These are phyloP conservation scores for Alternaria viburni DNA, from an alignment of 2,329 filamentous ascomycete species.

Conservation along the genomic window DNA sequence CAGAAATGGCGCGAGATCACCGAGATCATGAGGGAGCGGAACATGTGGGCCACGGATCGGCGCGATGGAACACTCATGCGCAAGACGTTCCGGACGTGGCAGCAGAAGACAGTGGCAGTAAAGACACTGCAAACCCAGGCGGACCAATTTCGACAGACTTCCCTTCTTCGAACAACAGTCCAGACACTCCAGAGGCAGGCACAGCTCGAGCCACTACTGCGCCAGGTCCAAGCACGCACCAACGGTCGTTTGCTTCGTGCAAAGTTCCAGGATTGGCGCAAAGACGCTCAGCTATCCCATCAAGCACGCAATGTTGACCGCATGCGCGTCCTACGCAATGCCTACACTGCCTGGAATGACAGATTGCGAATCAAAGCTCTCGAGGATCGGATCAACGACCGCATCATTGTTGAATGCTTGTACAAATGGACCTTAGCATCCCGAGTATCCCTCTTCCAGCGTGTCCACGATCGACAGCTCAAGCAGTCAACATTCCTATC, in stretches of 20 bases:
- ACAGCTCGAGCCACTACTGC: conserved; percentile 52
- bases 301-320: conserved; percentile 60
- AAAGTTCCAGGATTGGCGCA: conserved; percentile 59
- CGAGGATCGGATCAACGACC: conserved; percentile 60
- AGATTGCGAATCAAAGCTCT: conserved; percentile 61
- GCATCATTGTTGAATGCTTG: conserved; percentile 61
- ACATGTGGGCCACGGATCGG: conserved; percentile 28
- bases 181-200: conserved; percentile 46
- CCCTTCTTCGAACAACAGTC: conserved; percentile 32
- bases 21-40: conserved; percentile 33
- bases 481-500: conserved; percentile 34
- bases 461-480: conserved; percentile 42
- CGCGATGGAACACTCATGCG: conserved; percentile 31
- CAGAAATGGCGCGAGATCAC: conserved; percentile 36
- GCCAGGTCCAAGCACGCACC: conserved; percentile 52
- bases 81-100: conserved; percentile 34
- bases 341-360: conserved; percentile 69
- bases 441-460: conserved; percentile 49
- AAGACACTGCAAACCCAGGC: conserved; percentile 44
- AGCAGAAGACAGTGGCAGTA: conserved; percentile 19
- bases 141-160: conserved; percentile 38
- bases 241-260: conserved; percentile 55
- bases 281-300: conserved; percentile 49
- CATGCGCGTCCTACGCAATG: conserved; percentile 61
- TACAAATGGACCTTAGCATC: conserved; percentile 67